Percentiles rank a stretch among this genome's conserved stretches.
phyloP scores from a whole-genome alignment of 345 rosid genomes.

The Rubroshorea leprosula region DNA sequence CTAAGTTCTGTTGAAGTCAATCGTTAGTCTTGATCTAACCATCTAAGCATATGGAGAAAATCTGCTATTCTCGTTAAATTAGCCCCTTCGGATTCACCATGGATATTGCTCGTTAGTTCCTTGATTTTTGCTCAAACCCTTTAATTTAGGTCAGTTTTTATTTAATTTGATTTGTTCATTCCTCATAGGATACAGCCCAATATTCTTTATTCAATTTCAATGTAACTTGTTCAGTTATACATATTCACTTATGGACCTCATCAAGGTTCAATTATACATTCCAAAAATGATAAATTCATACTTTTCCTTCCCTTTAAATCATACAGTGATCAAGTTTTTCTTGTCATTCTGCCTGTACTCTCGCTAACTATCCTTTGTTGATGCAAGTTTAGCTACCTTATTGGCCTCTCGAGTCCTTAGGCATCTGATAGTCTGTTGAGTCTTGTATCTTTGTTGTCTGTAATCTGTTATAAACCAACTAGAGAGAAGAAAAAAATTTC shows the following conservation, averaged over 20 bases:
- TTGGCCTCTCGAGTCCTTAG: conserved; percentile 55
- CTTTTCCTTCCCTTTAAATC: conserved; percentile 14
- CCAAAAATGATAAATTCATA: conserved; percentile 18
- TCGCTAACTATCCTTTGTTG: conserved; percentile 12
- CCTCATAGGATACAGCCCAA: conserved; percentile 17
- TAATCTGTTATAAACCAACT: conserved; percentile 6
- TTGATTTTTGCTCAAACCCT: conserved; percentile 14
- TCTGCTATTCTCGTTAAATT: conserved; percentile 28
- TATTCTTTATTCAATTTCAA: conserved; percentile 33
- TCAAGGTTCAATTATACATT: conserved; percentile 13
- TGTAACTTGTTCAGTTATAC: conserved; percentile 29
- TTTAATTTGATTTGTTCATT: conserved; percentile 34
- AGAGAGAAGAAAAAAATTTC: not conserved
- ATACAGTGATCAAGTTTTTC: conserved; percentile 7
- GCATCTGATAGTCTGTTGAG: conserved; percentile 18
- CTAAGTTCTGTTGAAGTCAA: conserved; percentile 19
- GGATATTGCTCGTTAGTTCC: conserved; percentile 31
- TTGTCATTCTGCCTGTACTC: conserved; percentile 29
- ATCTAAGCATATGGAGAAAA: conserved; percentile 24
- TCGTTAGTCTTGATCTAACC: conserved; percentile 29
- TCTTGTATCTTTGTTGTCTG: conserved; percentile 17
- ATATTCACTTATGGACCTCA: conserved; percentile 15
- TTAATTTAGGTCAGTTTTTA: conserved; percentile 27
- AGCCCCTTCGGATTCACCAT: conserved; percentile 18
- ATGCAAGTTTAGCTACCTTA: conserved; percentile 28